Base-by-base conservation (phyloP, 345 rosid species). In the Eucalyptus regnans region DNA sequence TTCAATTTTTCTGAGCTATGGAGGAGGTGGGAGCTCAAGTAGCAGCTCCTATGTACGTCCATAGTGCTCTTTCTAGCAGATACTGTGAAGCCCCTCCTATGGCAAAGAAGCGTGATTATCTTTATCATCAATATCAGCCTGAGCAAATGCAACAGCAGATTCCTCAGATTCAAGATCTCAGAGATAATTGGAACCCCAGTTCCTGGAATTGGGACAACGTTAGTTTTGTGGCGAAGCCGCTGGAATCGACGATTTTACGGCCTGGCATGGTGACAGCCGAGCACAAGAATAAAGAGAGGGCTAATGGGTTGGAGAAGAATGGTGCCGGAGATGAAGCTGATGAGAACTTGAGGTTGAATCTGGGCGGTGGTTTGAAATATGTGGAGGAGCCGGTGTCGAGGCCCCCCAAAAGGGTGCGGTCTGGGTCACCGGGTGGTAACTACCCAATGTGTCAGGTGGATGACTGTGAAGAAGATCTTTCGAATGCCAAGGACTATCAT, bases 361-460 rank as follows among this genome's bases (percentile, higher is more conserved):
- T 97, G 29, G 96, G 94, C 16, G 94, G 95, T 56, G 91, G 93
- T 17, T 88, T 94, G 83, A 94, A 83, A 90, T 86, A 90, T 3
- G 93, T 93, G 84, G 96, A 92, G 88, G 94, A 94, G 90, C 95
- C 93, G 7, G 91, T 60, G 12, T 86, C 92, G 83, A 94, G 98
- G 89, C 96, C 98, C 29, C 94, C 50, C 88, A 97, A 97, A 91
- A 94, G 91, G 91, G 97, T 94, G 54, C 93, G 99, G 64, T 91
- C 96, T 66, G 96, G 98, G 88, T 96, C 98, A 79, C 98, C 97
- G 0, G 97, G 97, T 83, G 88, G 93, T 80, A 92, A 93, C 86
- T 93, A 94, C 87, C 98, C 98, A 20, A 93, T 90, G 95, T 97
- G 99, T 89, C 99, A 97, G 93, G 99, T 97, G 12, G 98, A 97